These are phyloP conservation scores for Anthracocystis setariae DNA, from an alignment of 1,284 basidiomycete genomes.

Conservation along the genomic window DNA sequence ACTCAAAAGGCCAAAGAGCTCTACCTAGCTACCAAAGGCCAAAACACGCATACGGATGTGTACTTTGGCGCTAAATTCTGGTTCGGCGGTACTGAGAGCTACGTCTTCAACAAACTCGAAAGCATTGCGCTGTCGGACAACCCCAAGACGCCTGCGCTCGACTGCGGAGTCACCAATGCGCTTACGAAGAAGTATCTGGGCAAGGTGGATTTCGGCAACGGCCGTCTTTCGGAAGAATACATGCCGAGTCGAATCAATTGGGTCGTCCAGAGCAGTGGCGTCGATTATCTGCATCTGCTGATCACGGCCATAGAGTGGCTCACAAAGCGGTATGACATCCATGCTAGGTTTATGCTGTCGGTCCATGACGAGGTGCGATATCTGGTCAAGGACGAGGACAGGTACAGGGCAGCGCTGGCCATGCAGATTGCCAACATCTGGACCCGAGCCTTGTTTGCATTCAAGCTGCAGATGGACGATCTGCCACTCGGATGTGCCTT, in stretches of 20 bases:
- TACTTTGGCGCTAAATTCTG: slow-evolving; percentile 78
- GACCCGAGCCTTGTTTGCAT: slow-evolving; percentile 92
- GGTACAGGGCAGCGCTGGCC: slow-evolving; percentile 87
- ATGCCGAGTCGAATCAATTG: slow-evolving; percentile 98
- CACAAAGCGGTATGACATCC: slow-evolving; percentile 81
- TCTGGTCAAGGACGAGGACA: slow-evolving; percentile 86
- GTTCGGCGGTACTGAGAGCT: slow-evolving; percentile 96
- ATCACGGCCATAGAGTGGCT: slow-evolving; percentile 95
- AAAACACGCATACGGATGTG: slow-evolving; percentile 53
- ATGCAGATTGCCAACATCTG: slow-evolving; percentile 95
- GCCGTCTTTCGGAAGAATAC: slow-evolving; percentile 80
- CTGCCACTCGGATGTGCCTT: slow-evolving; percentile 88
- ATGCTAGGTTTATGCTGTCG: slow-evolving; percentile 93
- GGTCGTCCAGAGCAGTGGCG: slow-evolving; percentile 98
- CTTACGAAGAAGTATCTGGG: slow-evolving; percentile 88
- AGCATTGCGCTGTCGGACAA: slow-evolving; percentile 87
- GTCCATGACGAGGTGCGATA: slow-evolving; percentile 98
- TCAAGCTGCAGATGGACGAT: slow-evolving; percentile 92
- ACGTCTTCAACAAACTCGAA: slow-evolving; percentile 99
- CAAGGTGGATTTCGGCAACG: slow-evolving; percentile 66
- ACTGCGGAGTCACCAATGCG: slow-evolving; percentile 91
- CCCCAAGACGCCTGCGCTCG: slow-evolving; percentile 90
- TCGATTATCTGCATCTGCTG: slow-evolving; percentile 96
- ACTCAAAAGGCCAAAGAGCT: slow-evolving; percentile 83
- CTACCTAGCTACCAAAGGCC: slow-evolving; percentile 93